Percentiles rank a stretch among this genome's conserved stretches.
phyloP scores from a whole-genome alignment of 169 alveolate species.

The Eimeria necatrix region DNA sequence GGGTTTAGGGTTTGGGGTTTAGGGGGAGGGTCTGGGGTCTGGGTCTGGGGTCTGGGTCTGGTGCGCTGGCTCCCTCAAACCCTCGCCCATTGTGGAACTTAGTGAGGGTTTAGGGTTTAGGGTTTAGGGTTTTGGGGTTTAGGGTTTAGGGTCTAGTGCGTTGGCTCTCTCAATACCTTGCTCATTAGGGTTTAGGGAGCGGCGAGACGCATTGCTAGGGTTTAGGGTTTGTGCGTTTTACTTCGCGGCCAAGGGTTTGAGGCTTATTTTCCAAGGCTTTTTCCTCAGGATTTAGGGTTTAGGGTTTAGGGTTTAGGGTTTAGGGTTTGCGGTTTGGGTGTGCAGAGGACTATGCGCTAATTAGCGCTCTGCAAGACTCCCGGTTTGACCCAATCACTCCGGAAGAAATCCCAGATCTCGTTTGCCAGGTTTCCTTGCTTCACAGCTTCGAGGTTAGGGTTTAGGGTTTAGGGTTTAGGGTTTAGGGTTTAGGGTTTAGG shows the following conservation, averaged over 20 bases:
- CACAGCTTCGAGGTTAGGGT: slow-evolving; percentile 38
- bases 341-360: slow-evolving; percentile 21
- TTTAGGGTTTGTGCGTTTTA: neutral
- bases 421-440: slow-evolving; percentile 49
- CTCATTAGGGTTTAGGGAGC: too few relatives aligned
- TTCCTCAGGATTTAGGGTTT: neutral
- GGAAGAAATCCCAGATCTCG: slow-evolving; percentile 26
- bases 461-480: neutral
- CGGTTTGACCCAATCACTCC: slow-evolving; percentile 31
- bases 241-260: neutral
- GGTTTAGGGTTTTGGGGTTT: too few relatives aligned
- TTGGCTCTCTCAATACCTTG: too few relatives aligned
- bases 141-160: too few relatives aligned
- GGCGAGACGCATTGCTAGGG: too few relatives aligned
- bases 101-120: neutral
- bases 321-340: neutral
- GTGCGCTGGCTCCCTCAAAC: slow-evolving; percentile 34
- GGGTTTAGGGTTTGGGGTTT: too few relatives aligned
- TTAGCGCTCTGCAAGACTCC: slow-evolving; percentile 6
- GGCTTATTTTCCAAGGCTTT: neutral
- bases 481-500: too few relatives aligned
- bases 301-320: neutral
- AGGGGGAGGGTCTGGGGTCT: too few relatives aligned
- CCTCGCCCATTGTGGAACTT: slow-evolving; percentile 7
- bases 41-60: neutral